These are phyloP conservation scores for Lophium mytilinum DNA, from an alignment of 495 filamentous ascomycete genomes.

Conservation along the genomic window DNA sequence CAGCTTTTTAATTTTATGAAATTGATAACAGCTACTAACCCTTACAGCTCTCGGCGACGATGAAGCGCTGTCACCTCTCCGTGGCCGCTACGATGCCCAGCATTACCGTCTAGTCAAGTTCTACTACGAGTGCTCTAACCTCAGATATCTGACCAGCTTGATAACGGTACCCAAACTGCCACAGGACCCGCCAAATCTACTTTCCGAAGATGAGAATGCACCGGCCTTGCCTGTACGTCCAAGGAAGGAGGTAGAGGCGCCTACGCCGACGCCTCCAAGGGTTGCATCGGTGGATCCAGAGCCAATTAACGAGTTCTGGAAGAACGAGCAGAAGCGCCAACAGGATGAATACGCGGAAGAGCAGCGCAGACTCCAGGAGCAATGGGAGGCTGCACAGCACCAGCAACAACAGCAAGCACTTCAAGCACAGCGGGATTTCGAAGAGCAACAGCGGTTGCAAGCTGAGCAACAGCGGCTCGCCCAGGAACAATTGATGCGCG, in stretches of 20 bases:
- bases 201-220: slow-evolving; percentile 68
- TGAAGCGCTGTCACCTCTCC: slow-evolving; percentile 85
- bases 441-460: slow-evolving; percentile 84
- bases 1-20: neutral
- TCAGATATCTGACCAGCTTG: slow-evolving; percentile 89
- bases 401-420: slow-evolving; percentile 73
- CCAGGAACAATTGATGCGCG: slow-evolving; percentile 77
- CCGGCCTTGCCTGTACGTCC: slow-evolving; percentile 80
- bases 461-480: slow-evolving; percentile 83
- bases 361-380: slow-evolving; percentile 76
- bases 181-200: slow-evolving; percentile 78
- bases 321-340: slow-evolving; percentile 78
- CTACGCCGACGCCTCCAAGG: slow-evolving; percentile 57
- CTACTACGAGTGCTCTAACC: slow-evolving; percentile 97
- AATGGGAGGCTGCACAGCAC: slow-evolving; percentile 65
- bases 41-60: slow-evolving; percentile 76
- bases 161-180: slow-evolving; percentile 95
- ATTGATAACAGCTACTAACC: slow-evolving; percentile 9
- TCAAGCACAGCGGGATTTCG: slow-evolving; percentile 84
- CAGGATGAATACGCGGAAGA: slow-evolving; percentile 93
- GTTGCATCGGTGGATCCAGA: slow-evolving; percentile 67
- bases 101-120: slow-evolving; percentile 94
- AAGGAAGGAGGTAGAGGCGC: slow-evolving; percentile 55
- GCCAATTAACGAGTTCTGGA: slow-evolving; percentile 97
- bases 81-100: slow-evolving; percentile 83